phyloP scores from a whole-genome alignment of 1,139 yeast species.

The Candida neerlandica region DNA sequence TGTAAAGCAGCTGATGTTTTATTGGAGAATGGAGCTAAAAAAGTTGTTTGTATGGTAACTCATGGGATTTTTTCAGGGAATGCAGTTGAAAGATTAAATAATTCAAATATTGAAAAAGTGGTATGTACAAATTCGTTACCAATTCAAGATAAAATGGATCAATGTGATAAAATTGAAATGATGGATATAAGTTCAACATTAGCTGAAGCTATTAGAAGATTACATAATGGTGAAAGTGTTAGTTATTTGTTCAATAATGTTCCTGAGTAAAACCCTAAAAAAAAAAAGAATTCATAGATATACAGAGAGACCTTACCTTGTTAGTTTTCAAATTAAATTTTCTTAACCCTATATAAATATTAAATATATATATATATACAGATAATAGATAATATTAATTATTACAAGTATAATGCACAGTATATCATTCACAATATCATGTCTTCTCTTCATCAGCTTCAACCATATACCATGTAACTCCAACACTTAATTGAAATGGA shows the following conservation, averaged over 20 bases:
- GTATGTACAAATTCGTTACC: constrained; percentile 97
- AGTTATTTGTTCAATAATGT: constrained; percentile 83
- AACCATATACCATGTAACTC: constrained; percentile 53
- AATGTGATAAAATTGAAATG: constrained; percentile 75
- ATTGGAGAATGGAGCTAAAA: constrained; percentile 75
- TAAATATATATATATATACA: constrained; percentile 1
- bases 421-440: too few relatives aligned
- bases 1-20: constrained; percentile 95
- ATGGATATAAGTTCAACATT: constrained; percentile 87
- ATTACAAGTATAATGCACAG: too few relatives aligned
- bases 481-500: constrained; percentile 52
- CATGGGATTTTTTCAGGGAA: constrained; percentile 92
- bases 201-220: constrained; percentile 95
- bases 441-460: constrained; percentile 40
- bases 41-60: constrained; percentile 92
- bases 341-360: too few relatives aligned
- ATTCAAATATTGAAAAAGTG: constrained; percentile 73
- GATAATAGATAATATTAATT: too few relatives aligned
- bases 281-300: too few relatives aligned
- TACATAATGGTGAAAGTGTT: constrained; percentile 96
- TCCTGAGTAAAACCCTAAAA: constrained; percentile 21
- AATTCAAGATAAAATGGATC: constrained; percentile 68
- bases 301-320: too few relatives aligned
- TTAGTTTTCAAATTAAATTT: too few relatives aligned
- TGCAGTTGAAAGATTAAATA: constrained; percentile 82